Base-by-base conservation (phyloP, 164 flowering plant genomes). In the Vitis amurensis region DNA sequence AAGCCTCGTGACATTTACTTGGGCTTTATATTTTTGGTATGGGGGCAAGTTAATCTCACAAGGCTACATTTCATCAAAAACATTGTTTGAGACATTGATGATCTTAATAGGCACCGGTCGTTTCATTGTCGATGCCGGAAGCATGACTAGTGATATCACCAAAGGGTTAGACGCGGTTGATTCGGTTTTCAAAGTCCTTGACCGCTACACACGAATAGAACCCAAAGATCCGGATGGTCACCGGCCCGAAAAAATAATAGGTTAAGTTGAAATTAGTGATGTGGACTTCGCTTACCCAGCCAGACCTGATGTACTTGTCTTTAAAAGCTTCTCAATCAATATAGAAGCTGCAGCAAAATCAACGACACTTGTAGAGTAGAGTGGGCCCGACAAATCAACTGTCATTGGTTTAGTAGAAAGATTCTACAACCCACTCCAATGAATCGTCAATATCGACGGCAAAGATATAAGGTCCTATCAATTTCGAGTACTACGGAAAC, bases 21-120 rank as follows among this genome's bases (percentile, higher is more conserved):
- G 91, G 95, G 89, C 95, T 17, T 71, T 93, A 0, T 89, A 85
- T 56, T 93, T 88, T 68, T 93, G 98, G 98, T 93, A 88, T 51
- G 94, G 97, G 2, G 91, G 90, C 0, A 85, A 68, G 72, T 89
- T 93, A 23, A 66, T 91, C 6, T 64, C 83, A 0, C 63, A 78
- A 3, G 92, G 90, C n/a, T 64, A 79, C 52, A 84, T 91, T 29
- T 50, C 82, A 7, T 66, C 94, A 0, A 83, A 87, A 59, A 87
- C 84, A 0, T 75, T 93, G 2, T 86, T 91, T 27, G 79, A 93
- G 74, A 90, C 91, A 1, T 91, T 90, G 74, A 70, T 88, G 90
- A 77, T 93, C 65, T 67, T 93, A 59, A 85, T 90, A 0, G 88
- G 88, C 83, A 91, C 92, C 0, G 97, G 96, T 2, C 76, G 89